Conservation (phyloP, 331 rosid species). For the Pyrus hybrid region DNA sequence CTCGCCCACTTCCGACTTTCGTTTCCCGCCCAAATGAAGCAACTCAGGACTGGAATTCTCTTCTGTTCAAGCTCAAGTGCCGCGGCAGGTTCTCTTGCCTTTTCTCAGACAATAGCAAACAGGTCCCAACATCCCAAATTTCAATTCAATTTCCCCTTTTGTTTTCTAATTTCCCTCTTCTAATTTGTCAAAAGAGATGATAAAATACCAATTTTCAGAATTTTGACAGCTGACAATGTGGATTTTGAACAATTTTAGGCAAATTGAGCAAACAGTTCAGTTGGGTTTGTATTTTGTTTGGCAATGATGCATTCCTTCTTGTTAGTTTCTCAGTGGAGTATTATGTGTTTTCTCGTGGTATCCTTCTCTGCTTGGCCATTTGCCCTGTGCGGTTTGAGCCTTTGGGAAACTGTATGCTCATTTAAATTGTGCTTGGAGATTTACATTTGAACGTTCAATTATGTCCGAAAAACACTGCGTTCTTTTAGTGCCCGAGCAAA, state of each 20-base stretch:
- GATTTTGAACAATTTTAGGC: neutral
- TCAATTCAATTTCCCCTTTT: neutral
- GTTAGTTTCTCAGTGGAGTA: neutral
- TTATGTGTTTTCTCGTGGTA: neutral
- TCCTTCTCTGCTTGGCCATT: neutral
- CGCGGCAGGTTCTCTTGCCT: constrained; percentile 62
- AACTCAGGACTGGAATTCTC: constrained; percentile 28
- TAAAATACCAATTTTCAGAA: neutral
- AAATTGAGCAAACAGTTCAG: neutral
- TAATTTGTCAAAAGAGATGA: neutral
- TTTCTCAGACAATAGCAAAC: constrained; percentile 55
- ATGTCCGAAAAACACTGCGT: neutral
- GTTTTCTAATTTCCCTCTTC: neutral
- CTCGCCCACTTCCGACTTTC: constrained; percentile 2
- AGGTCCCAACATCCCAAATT: constrained; percentile 30
- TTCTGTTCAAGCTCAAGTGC: constrained; percentile 44
- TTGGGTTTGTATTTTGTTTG: neutral
- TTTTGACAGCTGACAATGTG: neutral
- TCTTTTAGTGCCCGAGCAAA: neutral
- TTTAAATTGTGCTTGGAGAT: neutral
- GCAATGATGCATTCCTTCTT: neutral
- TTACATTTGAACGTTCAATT: neutral
- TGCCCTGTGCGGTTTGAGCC: neutral
- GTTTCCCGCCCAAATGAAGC: constrained; percentile 9
- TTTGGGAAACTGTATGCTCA: too few relatives aligned